Evolutionary conservation across 1,284 basidiomycete species (phyloP), one percentile per base, ranked within the genome.

Genomic region (Sanghuangporus weigelae): DNA sequence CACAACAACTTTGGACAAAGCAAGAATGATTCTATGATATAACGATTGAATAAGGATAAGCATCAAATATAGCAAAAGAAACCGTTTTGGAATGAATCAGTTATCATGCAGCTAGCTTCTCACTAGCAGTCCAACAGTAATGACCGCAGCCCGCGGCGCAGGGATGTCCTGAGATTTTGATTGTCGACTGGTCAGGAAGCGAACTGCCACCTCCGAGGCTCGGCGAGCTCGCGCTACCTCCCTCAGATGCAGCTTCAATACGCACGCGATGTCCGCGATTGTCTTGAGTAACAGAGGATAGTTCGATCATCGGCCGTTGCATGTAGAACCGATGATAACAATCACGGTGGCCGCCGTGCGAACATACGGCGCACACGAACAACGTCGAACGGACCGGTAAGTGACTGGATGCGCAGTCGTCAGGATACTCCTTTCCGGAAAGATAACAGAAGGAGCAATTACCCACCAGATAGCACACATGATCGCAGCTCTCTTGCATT

Each of bases 311-410:
- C 0, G 85, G 82, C 36, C 80, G 79, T 40, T 78, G 75, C 65
- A 79, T 73, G 69, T 89, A 89, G 69, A 85, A 90, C 36, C 77
- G 76, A 49, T 81, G 79, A 69, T 90, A 91, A 72, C 90, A 92
- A 23, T 81, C 78, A 67, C 87, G 85, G 68, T 92, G 90, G 0
- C 90, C 90, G 0, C 90, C 90, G 67, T 92, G 90, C 55, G 82
- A 76, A 70, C 90, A 92, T 6, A 89, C 74, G 1, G 86, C 79
- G 71, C 90, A 92, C 59, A 86, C 84, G 69, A 91, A 86, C 3
- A 89, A 73, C 3, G 90, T 75, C 0, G 81, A 77, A 39, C 81
- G 81, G 19, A 92, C 88, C 3, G 90, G 90, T 31, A 92, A 80
- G 60, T 84, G 90, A 70, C 90, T 92, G 63, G 4, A 56, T 59